Base-by-base conservation (phyloP, 306 rosid species). In the Mucuna pruriens region DNA sequence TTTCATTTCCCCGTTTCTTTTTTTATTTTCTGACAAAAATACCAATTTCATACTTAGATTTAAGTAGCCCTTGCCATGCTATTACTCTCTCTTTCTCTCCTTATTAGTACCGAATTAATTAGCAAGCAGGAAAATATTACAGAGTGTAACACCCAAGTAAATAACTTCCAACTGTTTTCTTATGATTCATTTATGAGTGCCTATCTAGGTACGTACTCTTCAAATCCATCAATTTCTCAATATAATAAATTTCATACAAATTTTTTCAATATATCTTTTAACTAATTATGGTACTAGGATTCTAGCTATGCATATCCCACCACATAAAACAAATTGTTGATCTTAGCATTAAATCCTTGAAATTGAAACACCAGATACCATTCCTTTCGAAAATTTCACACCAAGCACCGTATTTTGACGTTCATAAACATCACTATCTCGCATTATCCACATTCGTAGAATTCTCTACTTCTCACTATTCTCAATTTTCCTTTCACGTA, bases 401-500 rank as follows among this genome's bases (percentile, higher is more conserved):
- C 2, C 2, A 52, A 49, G 17, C 62, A 10, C 70, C 65, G 33
- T 57, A 73, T 70, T 75, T 65, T 71, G 5, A 16, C 61, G 75
- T 39, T 83, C 70, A 38, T 76, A 83, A 49, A 72, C 78, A 73
- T 75, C 81, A 64, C 85, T 76, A 1, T 83, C 83, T 71, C 4
- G 22, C 65, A 55, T 45, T 83, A 73, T 80, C 80, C 31, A 7
- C 51, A 48, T 67, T 63, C 17, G 11, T 48, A 12, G 9, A 38
- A 9, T 51, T 51, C 25, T 42, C 25, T 42, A 15, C 2, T 36
- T 6, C 5, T 33, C 54, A 2, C 4, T 4, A 17, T 19, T 17
- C 7, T 66, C 51, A 29, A 3, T 49, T 23, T 51, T 33, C 6
- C 0, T 11, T 26, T 5, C 34, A 29, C n/a, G n/a, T n/a, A n/a